A percentile compares a stretch with the other conserved stretches of the same genome.
These are phyloP conservation scores for Annona cherimola DNA, from an alignment of 164 flowering plant genomes.

Conservation along the genomic window DNA sequence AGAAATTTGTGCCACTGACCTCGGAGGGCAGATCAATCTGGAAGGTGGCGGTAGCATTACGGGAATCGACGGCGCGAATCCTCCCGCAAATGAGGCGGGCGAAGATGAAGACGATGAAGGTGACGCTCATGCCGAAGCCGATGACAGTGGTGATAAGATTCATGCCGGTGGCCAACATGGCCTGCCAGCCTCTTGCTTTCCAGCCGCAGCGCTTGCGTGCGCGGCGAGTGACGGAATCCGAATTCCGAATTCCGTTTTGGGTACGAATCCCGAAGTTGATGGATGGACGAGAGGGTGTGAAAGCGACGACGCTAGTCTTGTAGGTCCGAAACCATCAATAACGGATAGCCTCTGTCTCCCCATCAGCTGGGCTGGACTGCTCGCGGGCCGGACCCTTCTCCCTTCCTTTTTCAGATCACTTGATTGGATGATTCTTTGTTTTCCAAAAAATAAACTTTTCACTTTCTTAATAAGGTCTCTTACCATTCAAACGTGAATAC, in stretches of 20 bases:
- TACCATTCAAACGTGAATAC: no score
- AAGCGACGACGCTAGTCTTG: not conserved
- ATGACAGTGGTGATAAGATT: conserved; percentile 66
- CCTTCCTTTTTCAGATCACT: not conserved
- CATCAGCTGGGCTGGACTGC: no score
- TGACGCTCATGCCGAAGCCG: conserved; percentile 80
- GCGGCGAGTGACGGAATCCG: no score
- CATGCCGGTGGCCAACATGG: conserved; percentile 28
- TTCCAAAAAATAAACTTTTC: no score
- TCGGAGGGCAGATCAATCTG: conserved; percentile 54
- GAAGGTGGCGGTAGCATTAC: conserved; percentile 29
- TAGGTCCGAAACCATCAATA: no score
- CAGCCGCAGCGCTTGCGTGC: no score
- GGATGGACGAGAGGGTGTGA: not conserved
- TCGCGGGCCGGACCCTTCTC: not conserved
- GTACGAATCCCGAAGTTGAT: not conserved
- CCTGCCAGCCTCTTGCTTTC: not conserved
- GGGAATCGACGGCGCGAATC: conserved; percentile 28
- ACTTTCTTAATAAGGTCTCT: no score
- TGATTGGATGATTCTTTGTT: no score
- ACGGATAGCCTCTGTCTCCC: no score
- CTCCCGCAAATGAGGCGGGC: conserved; percentile 73
- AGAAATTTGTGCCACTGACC: conserved; percentile 1
- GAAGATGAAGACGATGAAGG: conserved; percentile 73
- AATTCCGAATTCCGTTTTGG: not conserved